These are phyloP conservation scores for Rhododendron henanense DNA, from an alignment of 148 eudicot genomes.

Conservation along the genomic window DNA sequence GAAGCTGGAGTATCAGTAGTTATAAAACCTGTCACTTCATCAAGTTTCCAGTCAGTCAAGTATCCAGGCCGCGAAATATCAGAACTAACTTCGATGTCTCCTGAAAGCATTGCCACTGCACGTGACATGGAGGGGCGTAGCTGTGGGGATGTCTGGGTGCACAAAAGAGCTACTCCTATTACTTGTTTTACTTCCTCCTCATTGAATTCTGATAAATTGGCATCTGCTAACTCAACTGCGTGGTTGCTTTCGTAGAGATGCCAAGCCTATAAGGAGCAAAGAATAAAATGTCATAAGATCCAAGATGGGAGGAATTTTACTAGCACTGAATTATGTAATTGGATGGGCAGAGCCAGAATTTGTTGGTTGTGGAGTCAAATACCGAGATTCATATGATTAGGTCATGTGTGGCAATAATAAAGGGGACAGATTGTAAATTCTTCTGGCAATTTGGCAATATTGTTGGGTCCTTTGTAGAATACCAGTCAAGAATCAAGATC, in stretches of 20 bases:
- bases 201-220: slow-evolving; percentile 34
- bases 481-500: too few relatives aligned
- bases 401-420: not conserved
- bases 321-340: not conserved
- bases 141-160: slow-evolving; percentile 80
- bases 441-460: too few relatives aligned
- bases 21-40: slow-evolving; percentile 38
- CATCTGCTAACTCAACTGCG: slow-evolving; percentile 57
- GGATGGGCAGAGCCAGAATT: not conserved
- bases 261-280: slow-evolving; percentile 49
- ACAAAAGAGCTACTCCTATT: slow-evolving; percentile 60
- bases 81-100: slow-evolving; percentile 55
- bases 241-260: slow-evolving; percentile 57
- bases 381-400: not conserved
- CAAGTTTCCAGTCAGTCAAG: slow-evolving; percentile 62
- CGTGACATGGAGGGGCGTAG: slow-evolving; percentile 89
- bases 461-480: too few relatives aligned
- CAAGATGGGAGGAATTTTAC: not conserved
- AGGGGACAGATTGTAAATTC: not conserved
- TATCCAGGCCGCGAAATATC: slow-evolving; percentile 69
- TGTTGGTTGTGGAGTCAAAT: not conserved
- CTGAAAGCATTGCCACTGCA: slow-evolving; percentile 73
- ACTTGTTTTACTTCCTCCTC: slow-evolving; percentile 60
- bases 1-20: slow-evolving; percentile 24
- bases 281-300: not conserved